Conservation (phyloP, 805 yeast genomes). For the Starmerella ratchasimensis region DNA sequence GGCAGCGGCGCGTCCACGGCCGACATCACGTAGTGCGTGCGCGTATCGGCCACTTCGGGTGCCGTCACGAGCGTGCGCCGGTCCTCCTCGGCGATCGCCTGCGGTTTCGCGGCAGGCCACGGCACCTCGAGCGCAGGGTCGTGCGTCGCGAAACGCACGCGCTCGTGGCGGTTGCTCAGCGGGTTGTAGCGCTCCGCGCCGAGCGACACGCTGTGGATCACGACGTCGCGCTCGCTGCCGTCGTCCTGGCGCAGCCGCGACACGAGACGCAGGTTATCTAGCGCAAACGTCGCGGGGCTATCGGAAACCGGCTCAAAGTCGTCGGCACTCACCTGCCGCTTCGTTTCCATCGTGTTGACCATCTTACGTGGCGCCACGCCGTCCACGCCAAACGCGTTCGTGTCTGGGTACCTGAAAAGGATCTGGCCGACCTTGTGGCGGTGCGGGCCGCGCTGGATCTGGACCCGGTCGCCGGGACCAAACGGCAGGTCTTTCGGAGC, state of each 20-base stretch:
- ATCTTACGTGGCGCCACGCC: constrained; percentile 54
- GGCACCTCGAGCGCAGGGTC: constrained; percentile 63
- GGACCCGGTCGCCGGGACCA: constrained; percentile 22
- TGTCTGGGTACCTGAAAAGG: constrained; percentile 38
- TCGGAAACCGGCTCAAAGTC: constrained; percentile 60
- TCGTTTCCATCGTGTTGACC: constrained; percentile 56
- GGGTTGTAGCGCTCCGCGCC: constrained; percentile 62
- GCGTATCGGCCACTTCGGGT: constrained; percentile 45
- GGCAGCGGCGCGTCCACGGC: constrained; percentile 61
- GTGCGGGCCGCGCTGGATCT: constrained; percentile 37
- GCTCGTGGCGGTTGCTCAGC: constrained; percentile 57
- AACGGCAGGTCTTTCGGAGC: constrained; percentile 20
- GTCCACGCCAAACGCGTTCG: constrained; percentile 50
- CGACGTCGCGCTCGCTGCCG: constrained; percentile 55
- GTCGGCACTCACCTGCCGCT: constrained; percentile 39
- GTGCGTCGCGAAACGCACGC: constrained; percentile 61
- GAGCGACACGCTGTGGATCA: constrained; percentile 58
- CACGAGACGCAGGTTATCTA: constrained; percentile 54
- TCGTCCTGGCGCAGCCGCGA: constrained; percentile 57
- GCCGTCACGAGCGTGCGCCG: constrained; percentile 36
- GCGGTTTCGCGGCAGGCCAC: constrained; percentile 62
- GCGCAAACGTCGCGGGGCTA: constrained; percentile 50
- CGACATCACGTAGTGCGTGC: constrained; percentile 61
- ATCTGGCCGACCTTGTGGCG: constrained; percentile 66
- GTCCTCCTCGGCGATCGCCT: constrained; percentile 30